Evolutionary conservation across 768 basidiomycete species (phyloP).

Genomic region (Pleurotus giganteus): DNA sequence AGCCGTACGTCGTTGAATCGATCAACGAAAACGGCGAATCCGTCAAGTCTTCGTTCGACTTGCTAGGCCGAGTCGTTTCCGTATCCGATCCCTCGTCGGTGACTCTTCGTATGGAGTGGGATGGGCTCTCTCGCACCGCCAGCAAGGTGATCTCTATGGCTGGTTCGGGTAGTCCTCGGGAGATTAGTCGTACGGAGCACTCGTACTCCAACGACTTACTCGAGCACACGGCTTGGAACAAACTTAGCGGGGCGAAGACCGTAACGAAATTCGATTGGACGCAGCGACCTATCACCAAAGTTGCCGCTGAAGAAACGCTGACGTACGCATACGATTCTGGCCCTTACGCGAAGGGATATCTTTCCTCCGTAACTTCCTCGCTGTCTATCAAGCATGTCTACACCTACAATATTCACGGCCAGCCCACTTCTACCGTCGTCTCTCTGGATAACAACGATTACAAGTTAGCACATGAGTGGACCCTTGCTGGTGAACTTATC

Average conservation of each 20-base stretch:
- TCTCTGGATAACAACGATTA: not conserved
- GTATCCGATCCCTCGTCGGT: slow-evolving; percentile 7
- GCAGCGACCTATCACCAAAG: not conserved
- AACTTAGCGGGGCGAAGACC: not conserved
- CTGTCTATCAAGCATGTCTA: not conserved
- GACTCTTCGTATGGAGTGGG: slow-evolving; percentile 1
- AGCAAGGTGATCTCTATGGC: not conserved
- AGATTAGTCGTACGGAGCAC: not conserved
- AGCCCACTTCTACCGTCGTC: not conserved
- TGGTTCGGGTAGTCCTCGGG: not conserved
- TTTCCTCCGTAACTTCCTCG: not conserved
- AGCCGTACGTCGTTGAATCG: slow-evolving; percentile 10
- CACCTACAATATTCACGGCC: not conserved
- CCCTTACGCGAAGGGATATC: not conserved
- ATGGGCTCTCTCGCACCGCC: not conserved
- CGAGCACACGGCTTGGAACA: not conserved
- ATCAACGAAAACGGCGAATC: not conserved
- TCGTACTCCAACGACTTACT: not conserved
- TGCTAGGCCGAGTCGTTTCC: not conserved
- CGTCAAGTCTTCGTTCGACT: not conserved
- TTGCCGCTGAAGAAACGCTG: not conserved
- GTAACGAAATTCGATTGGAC: not conserved
- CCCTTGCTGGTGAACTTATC: not conserved
- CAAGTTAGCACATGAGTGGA: not conserved
- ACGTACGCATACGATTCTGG: not conserved